A percentile compares a stretch with the other conserved stretches of the same genome.
These are phyloP conservation scores for Parascedosporium putredinis DNA, from an alignment of 2,329 filamentous ascomycete genomes.

Conservation along the genomic window DNA sequence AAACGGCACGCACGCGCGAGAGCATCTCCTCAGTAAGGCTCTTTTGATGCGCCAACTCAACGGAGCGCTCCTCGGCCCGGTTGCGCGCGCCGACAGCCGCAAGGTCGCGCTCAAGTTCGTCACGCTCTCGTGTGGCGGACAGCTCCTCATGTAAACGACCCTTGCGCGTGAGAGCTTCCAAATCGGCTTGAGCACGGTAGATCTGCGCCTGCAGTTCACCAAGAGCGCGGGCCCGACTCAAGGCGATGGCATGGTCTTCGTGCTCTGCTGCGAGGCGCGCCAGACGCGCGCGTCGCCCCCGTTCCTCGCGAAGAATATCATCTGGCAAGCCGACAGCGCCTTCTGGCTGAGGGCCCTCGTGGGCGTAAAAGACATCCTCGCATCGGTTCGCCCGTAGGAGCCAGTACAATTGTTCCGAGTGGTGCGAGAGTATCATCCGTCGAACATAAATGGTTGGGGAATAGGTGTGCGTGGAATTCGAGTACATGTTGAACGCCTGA, in stretches of 20 bases:
- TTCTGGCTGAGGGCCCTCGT: conserved; percentile 40
- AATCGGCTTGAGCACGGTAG: conserved; percentile 34
- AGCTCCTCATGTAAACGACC: conserved; percentile 12
- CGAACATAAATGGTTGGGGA: conserved; percentile 54
- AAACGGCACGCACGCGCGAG: conserved; percentile 31
- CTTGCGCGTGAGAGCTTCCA: conserved; percentile 31
- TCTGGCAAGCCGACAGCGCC: conserved; percentile 41
- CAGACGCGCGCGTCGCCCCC: conserved; percentile 35
- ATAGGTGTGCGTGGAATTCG: conserved; percentile 43
- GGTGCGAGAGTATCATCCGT: conserved; percentile 31
- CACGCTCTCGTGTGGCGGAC: conserved; percentile 20
- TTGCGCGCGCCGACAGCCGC: conserved; percentile 14
- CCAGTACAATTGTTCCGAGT: conserved; percentile 30
- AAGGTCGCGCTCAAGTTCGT: conserved; percentile 21
- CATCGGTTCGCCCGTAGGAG: conserved; percentile 43
- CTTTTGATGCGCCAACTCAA: conserved; percentile 34
- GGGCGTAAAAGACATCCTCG: conserved; percentile 43
- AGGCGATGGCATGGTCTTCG: conserved; percentile 36
- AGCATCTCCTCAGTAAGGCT: conserved; percentile 35
- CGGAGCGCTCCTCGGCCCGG: conserved; percentile 24
- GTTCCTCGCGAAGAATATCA: conserved; percentile 38
- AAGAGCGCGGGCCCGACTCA: conserved; percentile 40
- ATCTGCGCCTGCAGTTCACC: conserved; percentile 41
- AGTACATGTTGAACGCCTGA: conserved; percentile 45
- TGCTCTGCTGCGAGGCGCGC: conserved; percentile 34